Base-by-base conservation (phyloP, 2,329 filamentous ascomycete genomes). In the Fusarium pseudocircinatum region DNA sequence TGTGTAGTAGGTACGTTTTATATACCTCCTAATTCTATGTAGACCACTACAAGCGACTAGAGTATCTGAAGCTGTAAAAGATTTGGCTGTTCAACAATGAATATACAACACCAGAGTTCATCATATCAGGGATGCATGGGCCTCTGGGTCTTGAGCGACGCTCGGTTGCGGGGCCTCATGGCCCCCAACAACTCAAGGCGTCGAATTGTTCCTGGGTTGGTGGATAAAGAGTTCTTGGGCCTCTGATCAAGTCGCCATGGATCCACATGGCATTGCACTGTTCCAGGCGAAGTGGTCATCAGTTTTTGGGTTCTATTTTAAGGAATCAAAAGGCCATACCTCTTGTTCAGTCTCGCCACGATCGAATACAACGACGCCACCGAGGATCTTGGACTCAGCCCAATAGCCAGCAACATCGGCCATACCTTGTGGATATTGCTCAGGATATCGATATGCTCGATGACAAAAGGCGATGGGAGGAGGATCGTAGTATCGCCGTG, bases 251-350 rank as follows among this genome's bases (percentile, higher is more conserved):
- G 6, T 67, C 68, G 1, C 68, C 54, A 15, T 68, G 69, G 6
- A 72, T 72, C 68, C 69, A 72, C 24, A 72, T 54, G 2, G 46
- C 20, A 1, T 69, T 64, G 4, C 69, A 69, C 69, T 72, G 50
- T 39, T 16, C 8, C 30, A 34, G 12, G 14, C 8, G 4, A 20
- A 14, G 3, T 34, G 6, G 4, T 20, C 8, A n/a, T 22, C 15
- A 20, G 9, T 9, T 12, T 2, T 24, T 24, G 22, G 14, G 7
- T 7, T 6, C 0, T 20, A 14, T 13, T 1, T 11, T 6, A 9
- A 20, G 15, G 1, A 8, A 13, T 7, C 26, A n/a, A n/a, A 20
- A 16, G 6, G 10, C 11, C 20, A 28, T 37, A 54, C 65, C 42
- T 70, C 69, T 3, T 28, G n/a, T 11, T 72, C 63, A 6, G n/a